Percentiles rank a stretch among this genome's conserved stretches.
These are phyloP conservation scores for Rhinocladiella mackenziei DNA, from an alignment of 2,329 filamentous ascomycete species.

Conservation along the genomic window DNA sequence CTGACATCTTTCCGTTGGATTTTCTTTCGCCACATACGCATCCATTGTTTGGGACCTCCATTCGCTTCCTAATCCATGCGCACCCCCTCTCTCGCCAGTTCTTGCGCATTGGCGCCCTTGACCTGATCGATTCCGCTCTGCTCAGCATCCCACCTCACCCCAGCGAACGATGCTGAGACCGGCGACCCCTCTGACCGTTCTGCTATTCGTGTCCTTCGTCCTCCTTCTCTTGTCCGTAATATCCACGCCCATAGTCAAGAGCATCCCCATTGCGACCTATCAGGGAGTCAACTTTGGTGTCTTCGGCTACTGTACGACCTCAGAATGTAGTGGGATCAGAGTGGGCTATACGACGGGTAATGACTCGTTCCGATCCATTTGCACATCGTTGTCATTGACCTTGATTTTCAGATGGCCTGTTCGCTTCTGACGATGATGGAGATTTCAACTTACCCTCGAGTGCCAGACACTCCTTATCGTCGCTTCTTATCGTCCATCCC, in stretches of 20 bases:
- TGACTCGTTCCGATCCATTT: slow-evolving; percentile 35
- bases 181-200: slow-evolving; percentile 81
- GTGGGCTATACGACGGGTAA: slow-evolving; percentile 83
- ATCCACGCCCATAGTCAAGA: slow-evolving; percentile 84
- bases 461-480: slow-evolving; percentile 67
- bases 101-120: slow-evolving; percentile 17
- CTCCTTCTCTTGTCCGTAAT: slow-evolving; percentile 80
- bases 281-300: slow-evolving; percentile 80
- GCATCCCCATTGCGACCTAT: slow-evolving; percentile 76
- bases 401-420: slow-evolving; percentile 44
- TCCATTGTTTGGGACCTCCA: slow-evolving; percentile 1
- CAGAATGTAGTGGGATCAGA: slow-evolving; percentile 65
- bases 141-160: slow-evolving; percentile 2
- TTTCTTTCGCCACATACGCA: neutral
- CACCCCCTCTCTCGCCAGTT: slow-evolving; percentile 5
- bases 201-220: slow-evolving; percentile 80
- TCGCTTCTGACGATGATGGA: slow-evolving; percentile 41
- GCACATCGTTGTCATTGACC: slow-evolving; percentile 15
- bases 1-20: neutral
- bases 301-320: slow-evolving; percentile 75
- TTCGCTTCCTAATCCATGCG: slow-evolving; percentile 15
- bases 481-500: slow-evolving; percentile 87
- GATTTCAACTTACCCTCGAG: slow-evolving; percentile 64
- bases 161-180: slow-evolving; percentile 67
- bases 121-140: too few species aligned